Evolutionary conservation across 73 alveolate species (phyloP), one percentile per base, ranked within the genome.

Genomic region (Paramecium bursaria): DNA sequence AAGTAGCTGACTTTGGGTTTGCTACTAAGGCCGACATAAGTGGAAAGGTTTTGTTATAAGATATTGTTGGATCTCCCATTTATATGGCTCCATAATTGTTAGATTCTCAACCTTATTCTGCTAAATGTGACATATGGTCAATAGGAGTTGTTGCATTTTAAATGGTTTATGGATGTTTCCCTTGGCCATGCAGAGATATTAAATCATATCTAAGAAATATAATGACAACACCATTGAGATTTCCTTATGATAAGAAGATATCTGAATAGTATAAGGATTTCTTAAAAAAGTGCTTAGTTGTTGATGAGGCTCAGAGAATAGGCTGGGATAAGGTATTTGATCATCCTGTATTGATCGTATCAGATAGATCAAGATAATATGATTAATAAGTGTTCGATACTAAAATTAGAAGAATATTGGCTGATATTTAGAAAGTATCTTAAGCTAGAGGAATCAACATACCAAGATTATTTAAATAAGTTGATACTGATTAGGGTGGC

Each of bases 31-130:
- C 74, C 30, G 74, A 53, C 15, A 53, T 53, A 5, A 27, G 48
- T 53, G 74, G 74, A 9, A 53, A 53, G 74, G 30, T 27, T n/a
- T 13, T 53, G 42, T 27, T 53, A 1, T 21, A 53, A 53, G 73
- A 87, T 9, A 60, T 79, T 73, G 92, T 94, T 5, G 98, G 98
- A 10, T 92, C 98, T 0, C 97, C 97, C 0, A 87, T 90, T 73
- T 94, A 92, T 85, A 75, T 90, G 74, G 96, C 97, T 44, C 98
- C 98, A 9, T 94, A 94, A 75, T 75, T 86, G 2, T 77, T 87
- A 74, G 82, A 79, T 19, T 79, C 54, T 31, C 35, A 86, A 21
- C 85, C 90, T 48, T 86, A 80, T 75, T n/a, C 91, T 25, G 54
- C 87, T 9, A 86, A 86, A 31, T 52, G 87, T 27, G 97, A 92